Base-by-base conservation (phyloP, 345 rosid species). In the Cardamine resedifolia region DNA sequence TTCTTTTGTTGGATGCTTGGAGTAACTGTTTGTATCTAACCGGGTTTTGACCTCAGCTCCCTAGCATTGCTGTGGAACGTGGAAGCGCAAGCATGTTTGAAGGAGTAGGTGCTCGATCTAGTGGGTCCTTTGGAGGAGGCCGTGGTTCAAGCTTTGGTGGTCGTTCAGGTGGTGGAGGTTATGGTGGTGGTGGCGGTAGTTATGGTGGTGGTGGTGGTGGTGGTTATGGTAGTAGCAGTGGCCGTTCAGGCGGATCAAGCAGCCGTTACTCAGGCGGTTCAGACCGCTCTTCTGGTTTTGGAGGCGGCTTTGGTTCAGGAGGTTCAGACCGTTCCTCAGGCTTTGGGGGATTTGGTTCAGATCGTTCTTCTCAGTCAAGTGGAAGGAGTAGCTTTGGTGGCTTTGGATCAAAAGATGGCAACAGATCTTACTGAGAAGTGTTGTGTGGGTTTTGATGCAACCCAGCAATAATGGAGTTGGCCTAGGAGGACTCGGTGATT, bases 41-140 rank as follows among this genome's bases (percentile, higher is more conserved):
- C 7, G 63, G 45, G 38, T 50, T 28, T 55, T 64, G 24, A 33
- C 16, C 44, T 49, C 84, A 90, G 96, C 87, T 90, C 36, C 90
- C 94, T 9, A 84, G 72, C 71, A 83, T 92, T 10, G 66, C 79
- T 10, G 85, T 59, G 24, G 90, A 86, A 53, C 84, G 82, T 45
- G 87, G 84, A 66, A 81, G 73, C 57, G 76, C 61, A 23, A 83
- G 80, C 69, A 83, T 86, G 86, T 34, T 66, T 3, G 63, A 26
- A 62, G 80, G 75, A 48, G 79, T 83, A 79, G 79, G 85, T 51
- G 69, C 81, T 58, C 82, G 82, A 41, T 72, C 65, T 48, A 71
- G 81, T 66, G 78, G 79, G 45, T 77, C 80, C 14, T 77, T 24
- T 62, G 85, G 90, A 39, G 84, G 89, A 26, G 60, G 64, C 33